A percentile compares a stretch with the other conserved stretches of the same genome.
These are phyloP conservation scores for Mortierella sp. DNA, from an alignment of 371 early-diverging fungal genomes.

Conservation along the genomic window DNA sequence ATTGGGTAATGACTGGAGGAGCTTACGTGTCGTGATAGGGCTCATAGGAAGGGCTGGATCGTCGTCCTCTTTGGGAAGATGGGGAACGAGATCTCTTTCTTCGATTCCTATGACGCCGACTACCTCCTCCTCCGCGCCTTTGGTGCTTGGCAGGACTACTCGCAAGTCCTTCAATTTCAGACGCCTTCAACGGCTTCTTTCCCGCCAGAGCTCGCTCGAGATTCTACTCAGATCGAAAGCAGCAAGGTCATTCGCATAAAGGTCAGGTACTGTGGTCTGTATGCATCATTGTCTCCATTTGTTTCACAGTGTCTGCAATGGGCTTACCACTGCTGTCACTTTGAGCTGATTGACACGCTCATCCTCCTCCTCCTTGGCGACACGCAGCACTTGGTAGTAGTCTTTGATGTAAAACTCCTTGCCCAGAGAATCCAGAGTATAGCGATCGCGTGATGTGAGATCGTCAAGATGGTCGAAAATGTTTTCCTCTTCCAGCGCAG, in stretches of 20 bases:
- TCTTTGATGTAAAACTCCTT: slow-evolving; percentile 28
- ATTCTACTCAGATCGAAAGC: slow-evolving; percentile 20
- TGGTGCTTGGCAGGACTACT: background rate
- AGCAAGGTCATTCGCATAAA: too few relatives aligned
- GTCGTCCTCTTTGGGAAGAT: slow-evolving; percentile 23
- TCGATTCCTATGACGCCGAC: slow-evolving; percentile 6
- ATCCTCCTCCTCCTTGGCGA: slow-evolving; percentile 41
- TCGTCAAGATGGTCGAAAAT: slow-evolving; percentile 48
- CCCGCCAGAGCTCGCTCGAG: slow-evolving; percentile 44
- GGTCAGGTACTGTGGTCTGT: background rate
- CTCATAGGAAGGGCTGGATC: slow-evolving; percentile 47
- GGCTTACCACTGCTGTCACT: slow-evolving; percentile 46
- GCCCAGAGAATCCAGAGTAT: slow-evolving; percentile 32
- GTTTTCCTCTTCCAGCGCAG: slow-evolving; percentile 45
- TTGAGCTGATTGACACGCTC: slow-evolving; percentile 42
- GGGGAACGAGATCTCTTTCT: slow-evolving; percentile 21
- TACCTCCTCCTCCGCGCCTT: background rate
- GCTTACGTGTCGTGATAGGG: slow-evolving; percentile 29
- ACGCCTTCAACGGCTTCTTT: slow-evolving; percentile 43
- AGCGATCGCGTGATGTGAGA: slow-evolving; percentile 30
- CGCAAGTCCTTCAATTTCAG: slow-evolving; percentile 33
- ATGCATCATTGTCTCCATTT: background rate
- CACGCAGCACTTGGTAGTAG: slow-evolving; percentile 28
- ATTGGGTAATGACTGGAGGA: background rate
- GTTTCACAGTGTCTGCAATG: background rate